Evolutionary conservation across 331 rosid species (phyloP), one percentile per base, ranked within the genome.

Genomic region (Erythrophleum ivorense): DNA sequence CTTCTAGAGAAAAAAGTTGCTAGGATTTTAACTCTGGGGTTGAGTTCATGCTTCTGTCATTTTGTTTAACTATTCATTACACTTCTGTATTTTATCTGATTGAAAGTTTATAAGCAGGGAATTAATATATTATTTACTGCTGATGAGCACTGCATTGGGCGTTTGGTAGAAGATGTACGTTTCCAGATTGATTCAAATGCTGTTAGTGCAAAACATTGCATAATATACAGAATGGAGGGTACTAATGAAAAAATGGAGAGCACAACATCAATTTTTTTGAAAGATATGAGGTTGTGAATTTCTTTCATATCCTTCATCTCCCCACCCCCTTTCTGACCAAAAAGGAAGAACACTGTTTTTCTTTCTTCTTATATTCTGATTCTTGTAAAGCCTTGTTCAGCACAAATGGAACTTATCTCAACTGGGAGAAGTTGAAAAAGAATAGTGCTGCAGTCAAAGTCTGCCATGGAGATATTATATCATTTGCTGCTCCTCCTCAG

Each of bases 401-500:
- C 87, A 90, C 92, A 5, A 96, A 96, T 82, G 99, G 98, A 75
- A 96, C 98, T 0, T 96, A 87, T 88, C 84, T 93, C 73, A 96
- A 93, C 79, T 89, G 98, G 97, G 95, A 88, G 84, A 93, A 74
- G 85, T 72, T 89, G 83, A 85, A 78, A 31, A 96, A 89, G 90
- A 89, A 59, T 50, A 83, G 84, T 57, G 82, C 86, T 72, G 94
- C 89, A 75, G 90, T 86, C 65, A 91, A 90, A 90, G 87, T 96
- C 76, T 82, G 78, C 64, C 98, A 96, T 66, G 97, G 97, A 80
- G 98, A 95, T 86, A 91, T 95, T 75, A 80, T 95, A 78, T 93
- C 99, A n/a, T 90, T 94, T 83, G 87, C 97, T 74, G 94, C 97
- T 40, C 95, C 94, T 75, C 99, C 99, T 72, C 89, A 91, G 77